These are phyloP conservation scores for Geoglossum glabrum DNA, from an alignment of 495 filamentous ascomycete species.

Conservation along the genomic window DNA sequence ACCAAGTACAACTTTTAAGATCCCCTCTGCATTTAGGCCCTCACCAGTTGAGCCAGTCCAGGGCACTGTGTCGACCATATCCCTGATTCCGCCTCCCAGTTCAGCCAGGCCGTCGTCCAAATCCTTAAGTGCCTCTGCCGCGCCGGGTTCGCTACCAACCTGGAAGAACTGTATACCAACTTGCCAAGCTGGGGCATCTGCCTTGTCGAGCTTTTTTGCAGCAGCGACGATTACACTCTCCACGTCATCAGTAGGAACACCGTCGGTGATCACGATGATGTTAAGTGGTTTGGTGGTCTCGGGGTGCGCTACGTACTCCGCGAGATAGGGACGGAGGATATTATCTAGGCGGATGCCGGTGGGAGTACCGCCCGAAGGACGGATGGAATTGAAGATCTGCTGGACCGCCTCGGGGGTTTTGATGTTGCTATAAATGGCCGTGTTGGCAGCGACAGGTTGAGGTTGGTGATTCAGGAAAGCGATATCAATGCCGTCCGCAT, in stretches of 20 bases:
- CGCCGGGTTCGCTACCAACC: constrained; percentile 54
- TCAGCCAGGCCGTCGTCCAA: constrained; percentile 59
- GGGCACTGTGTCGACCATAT: constrained; percentile 89
- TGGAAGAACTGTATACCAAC: constrained; percentile 96
- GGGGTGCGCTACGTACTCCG: constrained; percentile 11
- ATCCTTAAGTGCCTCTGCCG: constrained; percentile 41
- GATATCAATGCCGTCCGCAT: constrained; percentile 81
- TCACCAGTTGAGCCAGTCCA: constrained; percentile 30
- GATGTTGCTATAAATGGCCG: constrained; percentile 36
- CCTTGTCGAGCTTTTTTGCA: constrained; percentile 49
- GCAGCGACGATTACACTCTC: constrained; percentile 47
- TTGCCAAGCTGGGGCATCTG: constrained; percentile 63
- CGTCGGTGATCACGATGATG: constrained; percentile 87
- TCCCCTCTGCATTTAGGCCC: constrained; percentile 30
- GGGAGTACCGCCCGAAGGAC: constrained; percentile 47
- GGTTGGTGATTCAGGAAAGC: constrained; percentile 61
- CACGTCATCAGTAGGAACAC: constrained; percentile 62
- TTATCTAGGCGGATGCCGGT: constrained; percentile 52
- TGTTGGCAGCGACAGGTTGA: no score
- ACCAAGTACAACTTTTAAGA: constrained; percentile 71
- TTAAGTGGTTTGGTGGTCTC: constrained; percentile 62
- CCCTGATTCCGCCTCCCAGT: constrained; percentile 36
- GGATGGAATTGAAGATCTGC: constrained; percentile 44
- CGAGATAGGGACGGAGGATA: constrained; percentile 56
- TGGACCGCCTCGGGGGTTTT: constrained; percentile 29